Base-by-base conservation (phyloP, 2,329 filamentous ascomycete genomes). In the Claviceps pazoutovae region DNA sequence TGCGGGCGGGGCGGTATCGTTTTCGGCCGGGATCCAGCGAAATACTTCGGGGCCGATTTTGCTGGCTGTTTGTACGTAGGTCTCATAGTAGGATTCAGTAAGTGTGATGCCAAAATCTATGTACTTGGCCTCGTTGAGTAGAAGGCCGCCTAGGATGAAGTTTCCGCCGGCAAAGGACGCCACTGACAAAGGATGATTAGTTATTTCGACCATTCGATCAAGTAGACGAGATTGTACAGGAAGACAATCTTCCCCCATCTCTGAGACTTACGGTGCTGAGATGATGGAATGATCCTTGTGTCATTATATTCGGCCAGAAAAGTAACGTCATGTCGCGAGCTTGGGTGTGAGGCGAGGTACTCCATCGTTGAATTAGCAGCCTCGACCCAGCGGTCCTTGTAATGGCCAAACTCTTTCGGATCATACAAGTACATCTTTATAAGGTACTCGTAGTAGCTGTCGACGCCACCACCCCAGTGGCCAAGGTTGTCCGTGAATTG, bases 381-480 rank as follows among this genome's bases (percentile, higher is more conserved):
- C 1, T 74, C 62, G 38, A 87, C 69, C 88, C 88, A 95, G 46
- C 80, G 79, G 56, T 90, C 83, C 59, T 75, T 80, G 68, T 91
- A 88, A 2, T 65, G 54, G 1, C 61, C 66, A 59, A 86, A 94
- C 4, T 79, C 74, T 4, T 64, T 58, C 0, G 80, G 74, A 61
- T 90, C 84, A 64, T 94, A 94, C 51, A 91, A 66, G 61, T 83
- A 94, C 86, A 93, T 91, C 72, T 95, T 95, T 66, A 95, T 83
- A 38, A 95, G 76, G 60, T 94, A 94, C 68, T 94, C 88, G 68
- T 94, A 95, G 69, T 83, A 94, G 42, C 82, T 87, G 65, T 94
- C 88, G 26, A 77, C 77, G 13, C 85, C 84, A 49, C 83, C 87
- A 42, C 79, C 77, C 88, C 88, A 95, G 46, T 86, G 84, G 48